Conservation (phyloP, 306 rosid species). For the Cucurbita pepo region DNA sequence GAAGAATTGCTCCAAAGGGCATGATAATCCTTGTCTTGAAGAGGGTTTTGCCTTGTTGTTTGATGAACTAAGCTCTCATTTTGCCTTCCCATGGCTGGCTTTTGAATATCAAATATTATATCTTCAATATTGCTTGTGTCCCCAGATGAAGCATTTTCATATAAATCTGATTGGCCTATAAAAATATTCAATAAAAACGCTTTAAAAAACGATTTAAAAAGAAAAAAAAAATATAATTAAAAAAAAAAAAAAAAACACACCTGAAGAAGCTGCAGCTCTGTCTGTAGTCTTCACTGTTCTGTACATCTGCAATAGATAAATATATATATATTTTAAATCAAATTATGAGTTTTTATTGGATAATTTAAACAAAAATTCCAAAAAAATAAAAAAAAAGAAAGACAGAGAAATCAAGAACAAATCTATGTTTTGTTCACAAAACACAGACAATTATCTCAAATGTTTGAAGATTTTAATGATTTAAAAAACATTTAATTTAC, state of each 20-base stretch:
- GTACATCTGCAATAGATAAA: constrained; percentile 32
- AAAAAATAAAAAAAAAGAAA: background rate
- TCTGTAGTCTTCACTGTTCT: constrained; percentile 71
- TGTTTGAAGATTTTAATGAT: background rate
- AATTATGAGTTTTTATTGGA: background rate
- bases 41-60: constrained; percentile 32
- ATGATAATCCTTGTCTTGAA: constrained; percentile 36
- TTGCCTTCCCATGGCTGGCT: constrained; percentile 19
- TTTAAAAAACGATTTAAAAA: background rate
- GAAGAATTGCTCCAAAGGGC: constrained; percentile 70
- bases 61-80: constrained; percentile 32
- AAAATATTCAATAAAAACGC: background rate
- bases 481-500: background rate
- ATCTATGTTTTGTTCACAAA: background rate
- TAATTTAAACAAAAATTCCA: background rate
- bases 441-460: background rate
- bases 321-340: too few species aligned
- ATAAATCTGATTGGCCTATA: constrained; percentile 50
- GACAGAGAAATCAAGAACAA: background rate
- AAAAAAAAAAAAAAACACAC: background rate
- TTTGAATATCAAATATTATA: constrained; percentile 47
- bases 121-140: constrained; percentile 57
- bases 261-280: constrained; percentile 40
- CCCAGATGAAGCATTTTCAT: constrained; percentile 71
- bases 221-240: background rate